These are phyloP conservation scores for Rhizopus arrhizus DNA, from an alignment of 371 early-diverging fungal genomes.

Conservation along the genomic window DNA sequence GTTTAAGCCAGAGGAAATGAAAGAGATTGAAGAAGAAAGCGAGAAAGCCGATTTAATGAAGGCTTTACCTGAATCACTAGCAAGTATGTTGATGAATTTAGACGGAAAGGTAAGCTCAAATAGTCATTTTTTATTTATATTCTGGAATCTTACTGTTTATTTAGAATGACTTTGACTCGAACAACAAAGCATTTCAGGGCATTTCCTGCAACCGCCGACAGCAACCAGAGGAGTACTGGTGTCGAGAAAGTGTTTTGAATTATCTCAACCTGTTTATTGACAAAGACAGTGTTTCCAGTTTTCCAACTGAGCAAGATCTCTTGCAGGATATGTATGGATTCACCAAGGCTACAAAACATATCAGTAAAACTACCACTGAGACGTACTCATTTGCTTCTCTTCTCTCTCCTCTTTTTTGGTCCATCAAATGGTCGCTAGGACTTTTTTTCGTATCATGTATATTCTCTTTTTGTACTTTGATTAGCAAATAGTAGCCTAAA, in stretches of 20 bases:
- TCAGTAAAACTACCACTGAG: constrained; percentile 12
- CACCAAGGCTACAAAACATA: constrained; percentile 6
- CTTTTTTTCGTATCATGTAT: too few species aligned
- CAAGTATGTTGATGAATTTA: constrained; percentile 12
- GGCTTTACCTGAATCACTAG: constrained; percentile 8
- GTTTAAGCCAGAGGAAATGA: constrained; percentile 14
- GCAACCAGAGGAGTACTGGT: constrained; percentile 16
- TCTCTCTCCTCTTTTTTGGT: too few species aligned
- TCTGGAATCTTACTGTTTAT: constrained; percentile 10
- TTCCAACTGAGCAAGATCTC: constrained; percentile 13
- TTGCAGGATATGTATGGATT: constrained; percentile 13
- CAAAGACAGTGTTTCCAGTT: constrained; percentile 1
- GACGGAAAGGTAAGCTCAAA: constrained; percentile 1
- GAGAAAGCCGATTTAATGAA: constrained; percentile 11
- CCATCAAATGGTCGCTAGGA: too few species aligned
- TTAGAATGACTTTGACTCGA: constrained; percentile 19
- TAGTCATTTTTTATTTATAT: constrained; percentile 4
- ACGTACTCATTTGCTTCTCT: too few species aligned
- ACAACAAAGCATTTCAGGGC: constrained; percentile 16
- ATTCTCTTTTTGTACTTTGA: too few species aligned
- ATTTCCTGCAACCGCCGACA: constrained; percentile 13
- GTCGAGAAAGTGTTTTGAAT: constrained; percentile 10
- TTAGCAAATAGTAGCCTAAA: too few species aligned
- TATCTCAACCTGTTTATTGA: constrained; percentile 11
- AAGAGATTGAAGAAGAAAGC: constrained; percentile 20